Base-by-base conservation (phyloP, 2,329 filamentous ascomycete genomes). In the Colletotrichum endophyticum region DNA sequence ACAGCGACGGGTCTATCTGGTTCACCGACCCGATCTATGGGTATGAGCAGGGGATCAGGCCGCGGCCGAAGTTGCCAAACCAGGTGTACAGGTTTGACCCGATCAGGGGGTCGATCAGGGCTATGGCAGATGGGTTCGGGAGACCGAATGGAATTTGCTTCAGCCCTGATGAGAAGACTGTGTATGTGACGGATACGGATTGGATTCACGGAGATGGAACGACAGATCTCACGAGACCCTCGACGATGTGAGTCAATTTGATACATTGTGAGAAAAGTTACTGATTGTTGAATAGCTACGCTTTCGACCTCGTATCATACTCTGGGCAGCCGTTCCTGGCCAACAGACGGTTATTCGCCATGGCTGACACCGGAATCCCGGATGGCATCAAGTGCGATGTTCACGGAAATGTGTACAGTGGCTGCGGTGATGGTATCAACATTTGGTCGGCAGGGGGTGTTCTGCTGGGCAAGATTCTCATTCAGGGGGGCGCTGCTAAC, bases 21-120 rank as follows among this genome's bases (percentile, higher is more conserved):
- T 90, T 90, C 78, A 89, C 88, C 0, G 88, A 90, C 78, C 87
- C 88, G 0, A 82, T 84, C 7, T 90, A 90, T 78, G 89, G 88
- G 6, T 85, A 81, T 56, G 85, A 88, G 70, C 88, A 89, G 77
- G 86, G 87, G 5, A 87, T 88, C 76, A 83, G 88, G n/a, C 86
- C 86, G 8, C 79, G 80, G 19, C 87, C 88, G 2, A 81, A 82
- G 49, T 73, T 90, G 11, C 88, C 88, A 0, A 85, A 82, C 70
- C 86, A 88, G 73, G 88, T 90, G 3, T 90, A 90, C 78, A 83
- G 88, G 7, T 89, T 85, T 64, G 84, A 88, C 32, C 84, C 87
- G 0, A 73, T 78, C 1, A 86, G 80, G 16, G 83, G 82, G 13
- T 85, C 85, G 0, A 81, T 88, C 6, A 83, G 87, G 16, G 87